A percentile compares a stretch with the other conserved stretches of the same genome.
These are phyloP conservation scores for Trichosporon asahii DNA, from an alignment of 1,284 basidiomycete species.

Conservation along the genomic window DNA sequence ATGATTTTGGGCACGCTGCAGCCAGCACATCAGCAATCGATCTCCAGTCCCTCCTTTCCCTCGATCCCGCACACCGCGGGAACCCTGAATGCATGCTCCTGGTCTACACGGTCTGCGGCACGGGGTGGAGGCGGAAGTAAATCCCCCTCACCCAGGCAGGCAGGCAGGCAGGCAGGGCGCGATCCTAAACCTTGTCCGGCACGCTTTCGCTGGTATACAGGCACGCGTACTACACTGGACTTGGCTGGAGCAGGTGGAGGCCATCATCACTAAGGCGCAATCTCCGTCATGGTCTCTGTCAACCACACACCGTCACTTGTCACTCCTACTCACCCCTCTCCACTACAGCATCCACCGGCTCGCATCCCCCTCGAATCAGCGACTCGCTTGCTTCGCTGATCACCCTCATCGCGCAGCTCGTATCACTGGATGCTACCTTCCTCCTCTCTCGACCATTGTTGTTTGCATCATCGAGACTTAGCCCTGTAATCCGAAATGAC, in stretches of 20 bases:
- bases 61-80: neutral
- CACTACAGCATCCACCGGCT: neutral
- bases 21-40: neutral
- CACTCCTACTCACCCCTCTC: neutral
- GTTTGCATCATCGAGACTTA: neutral
- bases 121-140: constrained; percentile 1
- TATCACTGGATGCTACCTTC: neutral
- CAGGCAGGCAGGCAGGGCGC: too few relatives aligned
- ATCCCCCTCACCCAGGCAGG: neutral
- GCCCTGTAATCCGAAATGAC: neutral
- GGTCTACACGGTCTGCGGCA: neutral
- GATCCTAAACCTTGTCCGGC: neutral
- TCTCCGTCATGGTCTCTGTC: constrained; percentile 1
- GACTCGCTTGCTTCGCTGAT: neutral
- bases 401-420: neutral
- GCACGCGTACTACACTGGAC: neutral
- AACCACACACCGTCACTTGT: neutral
- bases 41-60: neutral
- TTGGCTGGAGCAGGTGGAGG: neutral
- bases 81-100: neutral
- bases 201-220: neutral
- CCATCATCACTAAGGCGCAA: neutral
- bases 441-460: neutral
- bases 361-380: neutral
- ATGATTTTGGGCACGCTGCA: neutral